Evolutionary conservation across 2,329 filamentous ascomycete species (phyloP), one percentile per base, ranked within the genome.

Genomic region (Raffaelea deltoideospora): DNA sequence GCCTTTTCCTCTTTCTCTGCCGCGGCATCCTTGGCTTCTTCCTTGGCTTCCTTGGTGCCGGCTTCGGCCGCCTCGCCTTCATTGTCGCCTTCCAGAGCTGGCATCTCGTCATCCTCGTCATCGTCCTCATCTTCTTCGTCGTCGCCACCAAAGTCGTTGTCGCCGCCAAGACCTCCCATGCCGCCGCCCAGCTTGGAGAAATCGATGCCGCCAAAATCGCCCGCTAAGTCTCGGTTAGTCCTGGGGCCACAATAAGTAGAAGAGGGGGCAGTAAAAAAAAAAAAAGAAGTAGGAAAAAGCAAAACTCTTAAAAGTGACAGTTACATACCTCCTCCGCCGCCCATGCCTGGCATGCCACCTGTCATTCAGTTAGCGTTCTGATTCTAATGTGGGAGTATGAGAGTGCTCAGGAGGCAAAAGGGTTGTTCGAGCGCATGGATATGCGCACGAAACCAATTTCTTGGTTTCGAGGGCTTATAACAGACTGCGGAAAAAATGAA

Each of bases 151-250:
- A 34, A 20, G 13, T 26, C 44, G 60, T 60, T 43, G 14, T 30
- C 44, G 59, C 61, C 44, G 32, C 50, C 54, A 33, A 61, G n/a
- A n/a, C n/a, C n/a, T n/a, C n/a, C n/a, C n/a, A n/a, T 73, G 45
- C 67, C 73, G 44, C 69, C 78, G 45, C 77, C 79, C 44, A 93
- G 78, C 69, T 93, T 92, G 51, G 82, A 90, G 75, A 93, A 93
- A 63, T 93, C 86, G 54, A 94, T 90, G 51, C 82, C 83, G 50
- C 81, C 76, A 46, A 90, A 84, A 58, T 85, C 83, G 47, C 75
- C 37, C 35, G 15, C 1, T 20, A n/a, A 3, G 6, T 22, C 5
- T n/a, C n/a, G 3, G 33, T 28, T 37, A 26, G 19, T 20, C 11
- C 26, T 24, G 10, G 38, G 4, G 30, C n/a, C n/a, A n/a, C n/a